Evolutionary conservation across 225 moss, liverwort and hornwort genomes (phyloP).

Genomic region (Neckera pumila): DNA sequence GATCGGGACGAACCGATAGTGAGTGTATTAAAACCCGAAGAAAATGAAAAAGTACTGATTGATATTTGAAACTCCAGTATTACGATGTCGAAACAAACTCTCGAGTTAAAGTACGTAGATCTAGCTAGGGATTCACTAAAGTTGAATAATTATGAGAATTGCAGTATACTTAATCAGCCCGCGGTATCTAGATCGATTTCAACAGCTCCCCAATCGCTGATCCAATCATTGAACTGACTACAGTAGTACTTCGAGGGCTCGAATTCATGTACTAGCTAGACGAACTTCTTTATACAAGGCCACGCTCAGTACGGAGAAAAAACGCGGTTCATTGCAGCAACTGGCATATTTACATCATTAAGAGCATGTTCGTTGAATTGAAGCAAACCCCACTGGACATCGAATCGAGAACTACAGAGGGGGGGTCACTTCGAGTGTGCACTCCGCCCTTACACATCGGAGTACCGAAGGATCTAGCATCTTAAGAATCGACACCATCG

Average conservation of each 20-base stretch:
- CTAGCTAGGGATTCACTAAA: background rate
- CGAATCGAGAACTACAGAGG: background rate
- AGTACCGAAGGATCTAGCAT: background rate
- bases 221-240: background rate
- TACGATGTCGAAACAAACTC: no score
- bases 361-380: background rate
- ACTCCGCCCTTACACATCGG: background rate
- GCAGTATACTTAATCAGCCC: background rate
- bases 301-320: background rate
- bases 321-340: background rate
- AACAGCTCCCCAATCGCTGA: background rate
- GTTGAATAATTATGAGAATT: background rate
- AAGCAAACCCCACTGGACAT: no score
- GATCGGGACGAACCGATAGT: background rate
- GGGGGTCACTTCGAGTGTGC: background rate
- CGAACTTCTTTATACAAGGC: background rate
- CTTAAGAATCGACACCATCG: no score
- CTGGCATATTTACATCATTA: no score
- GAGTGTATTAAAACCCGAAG: background rate
- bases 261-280: background rate
- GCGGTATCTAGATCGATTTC: background rate
- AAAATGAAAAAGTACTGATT: background rate
- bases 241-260: background rate
- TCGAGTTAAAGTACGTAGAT: background rate
- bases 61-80: background rate